Percentiles rank a stretch among this genome's conserved stretches.
phyloP scores from a whole-genome alignment of 805 yeast genomes.

The Ogataea pilisensis region DNA sequence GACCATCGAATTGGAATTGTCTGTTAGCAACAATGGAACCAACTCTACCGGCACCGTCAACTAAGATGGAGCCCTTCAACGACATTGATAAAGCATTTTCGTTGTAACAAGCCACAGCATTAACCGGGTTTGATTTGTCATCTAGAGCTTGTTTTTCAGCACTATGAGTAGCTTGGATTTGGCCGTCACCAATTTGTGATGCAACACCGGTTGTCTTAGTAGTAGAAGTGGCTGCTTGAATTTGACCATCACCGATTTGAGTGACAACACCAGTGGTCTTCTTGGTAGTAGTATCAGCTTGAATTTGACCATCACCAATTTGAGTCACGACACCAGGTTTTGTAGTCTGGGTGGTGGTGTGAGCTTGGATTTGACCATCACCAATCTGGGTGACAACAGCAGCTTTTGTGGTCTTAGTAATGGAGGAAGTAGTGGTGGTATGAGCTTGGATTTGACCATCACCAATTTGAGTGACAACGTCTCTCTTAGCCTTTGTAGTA shows the following conservation, averaged over 20 bases:
- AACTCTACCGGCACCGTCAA: conserved; percentile 45
- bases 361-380: conserved; percentile 40
- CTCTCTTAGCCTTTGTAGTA: conserved; percentile 22
- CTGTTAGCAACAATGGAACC: conserved; percentile 60
- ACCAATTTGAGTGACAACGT: conserved; percentile 51
- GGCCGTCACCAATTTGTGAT: conserved; percentile 38
- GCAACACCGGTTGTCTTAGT: conserved; percentile 33
- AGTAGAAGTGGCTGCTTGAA: conserved; percentile 37
- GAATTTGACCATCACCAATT: conserved; percentile 62
- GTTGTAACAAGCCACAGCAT: conserved; percentile 33
- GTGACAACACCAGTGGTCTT: conserved; percentile 34
- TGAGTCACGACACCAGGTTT: conserved; percentile 44
- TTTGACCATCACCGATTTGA: conserved; percentile 32
- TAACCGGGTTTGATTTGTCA: conserved; percentile 27
- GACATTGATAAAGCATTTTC: conserved; percentile 40
- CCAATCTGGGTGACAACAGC: conserved; percentile 33
- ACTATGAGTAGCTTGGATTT: conserved; percentile 33
- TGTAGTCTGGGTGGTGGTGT: conserved; percentile 30
- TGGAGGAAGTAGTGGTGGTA: conserved; percentile 30
- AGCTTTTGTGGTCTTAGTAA: conserved; percentile 19
- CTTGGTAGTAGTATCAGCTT: conserved; percentile 38
- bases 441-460: conserved; percentile 58
- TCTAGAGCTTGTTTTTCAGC: conserved; percentile 28
- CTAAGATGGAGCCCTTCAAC: conserved; percentile 38
- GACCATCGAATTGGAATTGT: conserved; percentile 65